Evolutionary conservation across 129 eudicot genomes (phyloP), one percentile per base, ranked within the genome.

Genomic region (Oenanthe sinensis): DNA sequence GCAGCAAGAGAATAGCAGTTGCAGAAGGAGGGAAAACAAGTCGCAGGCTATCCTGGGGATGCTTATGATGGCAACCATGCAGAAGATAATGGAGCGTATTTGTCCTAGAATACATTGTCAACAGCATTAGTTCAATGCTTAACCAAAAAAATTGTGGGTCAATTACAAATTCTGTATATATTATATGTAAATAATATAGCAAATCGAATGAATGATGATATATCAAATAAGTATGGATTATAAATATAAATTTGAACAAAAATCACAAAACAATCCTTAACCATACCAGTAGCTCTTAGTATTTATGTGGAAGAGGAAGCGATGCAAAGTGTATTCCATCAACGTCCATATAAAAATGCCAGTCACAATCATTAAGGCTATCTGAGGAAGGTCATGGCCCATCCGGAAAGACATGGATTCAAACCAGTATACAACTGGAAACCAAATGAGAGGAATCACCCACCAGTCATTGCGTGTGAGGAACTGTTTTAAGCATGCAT

Each of bases 21-120:
- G 97, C 99, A 74, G 99, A 83, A 47, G 99, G 99, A 65, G 99
- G 99, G 74, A 96, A 96, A 79, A 96, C 99, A 81, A 96, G 99
- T 77, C 99, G 93, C 28, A 92, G 87, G 63, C 93, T 90, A 89
- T 96, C 99, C 89, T 88, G 92, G 44, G 99, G 99, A 82, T 96
- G 99, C 85, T 96, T 96, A 83, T 96, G 99, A 86, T 95, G 99
- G 81, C 99, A 92, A 47, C 99, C 99, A 79, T 95, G 99, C 78
- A 95, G 84, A 79, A 95, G 96, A 84, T 91, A 95, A 83, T 95
- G 99, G 74, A 86, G 71, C 5, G 99, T 95, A 84, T 95, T 95
- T 42, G 90, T 89, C 97, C 99, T 95, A 75, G 45, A 85, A 72
- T 36, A 68, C 75, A 50, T 44, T 17, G 39, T 37, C 3, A 50